Base-by-base conservation (phyloP, 495 filamentous ascomycete genomes). In the Chaetomium fimeti region DNA sequence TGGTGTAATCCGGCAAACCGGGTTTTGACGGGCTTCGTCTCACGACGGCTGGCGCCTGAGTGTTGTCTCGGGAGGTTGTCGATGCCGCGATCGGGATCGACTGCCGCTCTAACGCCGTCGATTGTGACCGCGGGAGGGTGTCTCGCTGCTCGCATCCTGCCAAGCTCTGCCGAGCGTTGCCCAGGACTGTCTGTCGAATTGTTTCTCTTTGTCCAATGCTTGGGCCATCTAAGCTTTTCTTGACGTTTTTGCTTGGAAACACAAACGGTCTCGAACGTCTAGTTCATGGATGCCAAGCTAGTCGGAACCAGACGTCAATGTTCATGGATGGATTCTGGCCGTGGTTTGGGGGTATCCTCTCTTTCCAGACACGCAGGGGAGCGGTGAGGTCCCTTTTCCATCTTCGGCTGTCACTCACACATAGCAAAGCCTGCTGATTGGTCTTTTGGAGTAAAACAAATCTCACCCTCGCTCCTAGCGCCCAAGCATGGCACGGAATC, bases 401-500 rank as follows among this genome's bases (percentile, higher is more conserved):
- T 25, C 18, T 6, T 25, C n/a, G 29, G 12, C 9, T 22, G 28
- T 40, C 47, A 52, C 58, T 18, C 7, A 28, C 28, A 36, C 32
- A 36, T 5, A 36, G 32, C 22, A 8, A 40, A 38, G 12, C 13
- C 40, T 27, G 28, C n/a, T 60, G 58, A 51, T 60, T 60, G 58
- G 58, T 5, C 18, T 60, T 51, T 15, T 11, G 28, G 27, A 7
- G 16, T 3, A 25, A 60, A 60, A 61, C 59, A 27, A 18, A 25
- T 48, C 57, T 20, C 48, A 38, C 45, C 48, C 60, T 15, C 16
- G 60, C 20, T 7, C 28, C 48, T 2, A 12, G 5, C 32, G 43
- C 49, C 60, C 60, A 61, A 61, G 48, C 60, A 62, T 40, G n/a
- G 49, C 60, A 38, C 27, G 28, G 28, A n/a, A 56, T 25, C 20